A percentile compares a stretch with the other conserved stretches of the same genome.
phyloP scores from a whole-genome alignment of 352 stramenopile species.

The Phytophthora quininea region DNA sequence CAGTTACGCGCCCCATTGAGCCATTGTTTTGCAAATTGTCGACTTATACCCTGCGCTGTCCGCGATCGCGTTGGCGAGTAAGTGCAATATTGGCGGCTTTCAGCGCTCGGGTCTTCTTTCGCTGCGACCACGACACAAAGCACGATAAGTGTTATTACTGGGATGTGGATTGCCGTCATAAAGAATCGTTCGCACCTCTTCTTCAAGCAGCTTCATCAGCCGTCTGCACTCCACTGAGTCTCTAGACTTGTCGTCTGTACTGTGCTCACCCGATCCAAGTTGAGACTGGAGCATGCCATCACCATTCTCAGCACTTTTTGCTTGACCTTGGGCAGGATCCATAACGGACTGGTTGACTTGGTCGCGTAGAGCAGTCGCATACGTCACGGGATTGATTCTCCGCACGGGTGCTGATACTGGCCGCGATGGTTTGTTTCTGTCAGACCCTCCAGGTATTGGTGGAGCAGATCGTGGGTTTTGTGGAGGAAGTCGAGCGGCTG shows the following conservation, averaged over 20 bases:
- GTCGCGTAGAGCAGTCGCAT: slow-evolving; percentile 59
- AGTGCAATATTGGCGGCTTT: slow-evolving; percentile 49
- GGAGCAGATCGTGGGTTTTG: slow-evolving; percentile 9
- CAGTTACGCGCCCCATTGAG: too few relatives aligned
- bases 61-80: slow-evolving; percentile 37
- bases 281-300: not conserved
- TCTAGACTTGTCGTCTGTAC: slow-evolving; percentile 3
- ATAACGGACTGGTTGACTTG: slow-evolving; percentile 39
- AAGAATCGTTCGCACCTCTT: slow-evolving; percentile 33
- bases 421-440: slow-evolving; percentile 29
- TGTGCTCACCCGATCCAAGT: not conserved
- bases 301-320: slow-evolving; percentile 7
- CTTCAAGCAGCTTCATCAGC: slow-evolving; percentile 31
- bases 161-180: not conserved
- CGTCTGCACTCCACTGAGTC: slow-evolving; percentile 18
- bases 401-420: slow-evolving; percentile 77
- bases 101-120: slow-evolving; percentile 52
- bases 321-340: slow-evolving; percentile 9
- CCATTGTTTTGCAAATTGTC: not conserved
- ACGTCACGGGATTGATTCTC: slow-evolving; percentile 55
- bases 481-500: slow-evolving; percentile 25
- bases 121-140: slow-evolving; percentile 21
- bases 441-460: slow-evolving; percentile 2
- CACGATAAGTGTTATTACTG: not conserved
- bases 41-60: not conserved